Evolutionary conservation across 805 yeast genomes (phyloP).

Genomic region (Candida xiaguanensis): DNA sequence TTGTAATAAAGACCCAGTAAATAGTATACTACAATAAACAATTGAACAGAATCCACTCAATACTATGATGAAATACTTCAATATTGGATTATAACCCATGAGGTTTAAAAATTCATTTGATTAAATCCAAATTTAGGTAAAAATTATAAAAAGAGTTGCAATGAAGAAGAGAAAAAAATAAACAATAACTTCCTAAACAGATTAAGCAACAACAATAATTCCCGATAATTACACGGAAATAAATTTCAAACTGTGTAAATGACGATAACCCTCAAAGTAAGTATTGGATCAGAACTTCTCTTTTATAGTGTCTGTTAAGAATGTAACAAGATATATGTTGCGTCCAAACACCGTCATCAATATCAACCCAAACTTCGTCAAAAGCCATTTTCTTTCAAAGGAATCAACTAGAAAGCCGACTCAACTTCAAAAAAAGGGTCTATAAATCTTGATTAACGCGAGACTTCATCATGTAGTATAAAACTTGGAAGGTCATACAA

Average conservation of each 20-base stretch:
- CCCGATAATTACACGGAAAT: too few relatives aligned
- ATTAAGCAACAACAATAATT: background rate
- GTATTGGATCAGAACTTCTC: conserved; percentile 45
- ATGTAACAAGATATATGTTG: conserved; percentile 45
- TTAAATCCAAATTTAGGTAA: background rate
- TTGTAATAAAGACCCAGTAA: conserved; percentile 25
- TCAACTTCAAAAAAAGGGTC: conserved; percentile 25
- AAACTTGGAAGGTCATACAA: conserved; percentile 66
- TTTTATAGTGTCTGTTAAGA: conserved; percentile 31
- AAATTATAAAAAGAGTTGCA: too few relatives aligned
- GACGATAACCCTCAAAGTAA: conserved; percentile 1
- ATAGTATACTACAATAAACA: conserved; percentile 22
- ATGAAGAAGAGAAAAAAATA: too few relatives aligned
- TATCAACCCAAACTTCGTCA: conserved; percentile 14
- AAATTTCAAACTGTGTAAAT: too few relatives aligned
- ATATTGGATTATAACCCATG: conserved; percentile 1
- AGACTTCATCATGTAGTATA: conserved; percentile 59
- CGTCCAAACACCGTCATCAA: conserved; percentile 49
- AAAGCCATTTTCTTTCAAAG: conserved; percentile 29
- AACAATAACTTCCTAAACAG: too few relatives aligned
- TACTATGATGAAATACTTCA: conserved; percentile 17
- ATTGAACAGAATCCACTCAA: conserved; percentile 26
- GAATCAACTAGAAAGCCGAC: conserved; percentile 33
- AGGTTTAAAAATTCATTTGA: background rate
- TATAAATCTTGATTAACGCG: conserved; percentile 45